Conservation (phyloP, 2,329 filamentous ascomycete species). For the Xylaria sp. region DNA sequence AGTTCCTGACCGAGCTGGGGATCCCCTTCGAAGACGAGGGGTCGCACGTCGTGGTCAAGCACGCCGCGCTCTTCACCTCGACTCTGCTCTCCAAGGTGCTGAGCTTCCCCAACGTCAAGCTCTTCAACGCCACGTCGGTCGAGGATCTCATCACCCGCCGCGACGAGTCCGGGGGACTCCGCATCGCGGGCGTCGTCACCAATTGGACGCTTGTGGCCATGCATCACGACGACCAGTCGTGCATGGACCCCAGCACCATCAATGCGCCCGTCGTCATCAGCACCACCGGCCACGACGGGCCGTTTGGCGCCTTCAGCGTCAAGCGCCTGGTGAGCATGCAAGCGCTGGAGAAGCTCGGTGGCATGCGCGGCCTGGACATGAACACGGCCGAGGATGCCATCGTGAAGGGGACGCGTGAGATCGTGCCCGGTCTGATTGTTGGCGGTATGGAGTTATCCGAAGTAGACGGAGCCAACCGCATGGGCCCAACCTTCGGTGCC, state of each 20-base stretch:
- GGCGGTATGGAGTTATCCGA: slow-evolving; percentile 94
- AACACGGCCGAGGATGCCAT: slow-evolving; percentile 90
- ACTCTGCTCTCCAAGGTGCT: slow-evolving; percentile 85
- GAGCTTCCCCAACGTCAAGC: slow-evolving; percentile 86
- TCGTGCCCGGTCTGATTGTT: slow-evolving; percentile 87
- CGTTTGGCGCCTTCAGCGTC: slow-evolving; percentile 88
- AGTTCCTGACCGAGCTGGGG: slow-evolving; percentile 80
- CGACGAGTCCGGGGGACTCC: slow-evolving; percentile 57
- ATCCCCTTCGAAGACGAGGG: slow-evolving; percentile 89
- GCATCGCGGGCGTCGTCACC: slow-evolving; percentile 87
- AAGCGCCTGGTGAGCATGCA: slow-evolving; percentile 92
- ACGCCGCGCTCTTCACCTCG: slow-evolving; percentile 89
- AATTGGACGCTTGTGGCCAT: slow-evolving; percentile 94
- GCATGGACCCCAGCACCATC: slow-evolving; percentile 98
- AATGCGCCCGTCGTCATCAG: slow-evolving; percentile 88
- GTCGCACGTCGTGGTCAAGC: slow-evolving; percentile 89
- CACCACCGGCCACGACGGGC: slow-evolving; percentile 89
- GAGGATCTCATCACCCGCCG: slow-evolving; percentile 90
- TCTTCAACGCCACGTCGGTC: slow-evolving; percentile 93
- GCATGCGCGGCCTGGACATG: slow-evolving; percentile 95
- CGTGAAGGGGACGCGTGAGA: slow-evolving; percentile 87
- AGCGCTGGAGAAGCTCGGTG: slow-evolving; percentile 79
- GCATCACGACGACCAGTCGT: slow-evolving; percentile 87
- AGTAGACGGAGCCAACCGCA: slow-evolving; percentile 88
- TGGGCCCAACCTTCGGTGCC: slow-evolving; percentile 70